Evolutionary conservation across 2,329 filamentous ascomycete species (phyloP).

Genomic region (Calonectria pteridis): DNA sequence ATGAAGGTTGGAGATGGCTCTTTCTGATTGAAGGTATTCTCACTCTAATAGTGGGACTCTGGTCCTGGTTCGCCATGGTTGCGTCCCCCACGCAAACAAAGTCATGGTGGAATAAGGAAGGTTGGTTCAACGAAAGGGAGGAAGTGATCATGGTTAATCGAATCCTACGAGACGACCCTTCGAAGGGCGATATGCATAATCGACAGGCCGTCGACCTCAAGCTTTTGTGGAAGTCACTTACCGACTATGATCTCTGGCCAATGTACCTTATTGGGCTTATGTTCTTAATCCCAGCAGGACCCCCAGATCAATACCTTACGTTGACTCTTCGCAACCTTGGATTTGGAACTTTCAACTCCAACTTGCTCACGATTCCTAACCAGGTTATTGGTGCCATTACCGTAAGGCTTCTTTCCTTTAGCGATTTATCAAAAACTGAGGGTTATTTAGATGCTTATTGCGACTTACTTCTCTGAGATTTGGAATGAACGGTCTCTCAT

Average conservation of each 20-base stretch:
- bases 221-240: conserved; percentile 63
- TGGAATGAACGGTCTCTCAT: conserved; percentile 60
- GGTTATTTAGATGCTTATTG: conserved; percentile 10
- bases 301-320: conserved; percentile 64
- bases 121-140: conserved; percentile 55
- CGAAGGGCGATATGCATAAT: conserved; percentile 72
- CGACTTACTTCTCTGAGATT: conserved; percentile 48
- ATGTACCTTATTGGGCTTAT: conserved; percentile 64
- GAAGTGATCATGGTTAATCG: conserved; percentile 70
- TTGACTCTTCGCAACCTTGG: conserved; percentile 49
- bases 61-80: conserved; percentile 43
- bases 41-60: conserved; percentile 44
- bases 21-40: conserved; percentile 60
- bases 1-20: conserved; percentile 43
- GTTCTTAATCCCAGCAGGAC: conserved; percentile 60
- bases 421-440: not conserved
- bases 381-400: conserved; percentile 25
- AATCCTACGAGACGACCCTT: conserved; percentile 66
- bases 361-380: conserved; percentile 30
- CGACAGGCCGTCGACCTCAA: conserved; percentile 58
- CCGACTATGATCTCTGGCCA: conserved; percentile 70
- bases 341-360: conserved; percentile 58
- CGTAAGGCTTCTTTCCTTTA: not conserved
- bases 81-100: conserved; percentile 57
- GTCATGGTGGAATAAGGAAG: conserved; percentile 65